Percentiles rank a stretch among this genome's conserved stretches.
phyloP scores from a whole-genome alignment of 1,139 yeast genomes.

The Nakaseomyces bracarensis region DNA sequence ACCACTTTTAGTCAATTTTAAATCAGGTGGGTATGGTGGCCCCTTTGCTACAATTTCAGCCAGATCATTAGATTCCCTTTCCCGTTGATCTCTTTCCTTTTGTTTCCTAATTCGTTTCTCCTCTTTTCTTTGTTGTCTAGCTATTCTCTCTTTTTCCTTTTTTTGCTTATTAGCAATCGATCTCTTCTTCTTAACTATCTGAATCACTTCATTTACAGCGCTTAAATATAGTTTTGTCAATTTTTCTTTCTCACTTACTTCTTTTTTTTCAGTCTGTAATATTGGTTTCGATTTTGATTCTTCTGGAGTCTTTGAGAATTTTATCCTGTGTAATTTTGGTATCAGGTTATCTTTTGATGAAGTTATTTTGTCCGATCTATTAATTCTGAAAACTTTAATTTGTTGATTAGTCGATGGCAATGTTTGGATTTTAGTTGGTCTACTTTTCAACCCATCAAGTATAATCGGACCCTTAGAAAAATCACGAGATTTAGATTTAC shows the following conservation, averaged over 20 bases:
- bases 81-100: conserved; percentile 17
- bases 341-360: not conserved
- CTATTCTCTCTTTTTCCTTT: conserved; percentile 8
- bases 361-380: not conserved
- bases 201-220: conserved; percentile 25
- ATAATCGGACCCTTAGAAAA: not conserved
- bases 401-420: conserved; percentile 3
- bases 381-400: conserved; percentile 6
- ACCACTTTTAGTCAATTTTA: conserved; percentile 31
- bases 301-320: conserved; percentile 9
- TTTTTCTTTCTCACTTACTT: conserved; percentile 16
- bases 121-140: conserved; percentile 15
- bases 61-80: conserved; percentile 24
- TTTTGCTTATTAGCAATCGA: conserved; percentile 18
- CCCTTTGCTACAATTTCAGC: conserved; percentile 30
- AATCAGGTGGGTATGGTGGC: conserved; percentile 31
- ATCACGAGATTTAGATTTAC: not conserved
- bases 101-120: conserved; percentile 21
- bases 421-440: conserved; percentile 4
- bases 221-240: conserved; percentile 19
- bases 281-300: conserved; percentile 9
- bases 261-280: conserved; percentile 13
- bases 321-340: conserved; percentile 3
- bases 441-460: conserved; percentile 1
- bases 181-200: conserved; percentile 22